Conservation (phyloP, 176 grass and related monocot species). For the Microstegium vimineum region DNA sequence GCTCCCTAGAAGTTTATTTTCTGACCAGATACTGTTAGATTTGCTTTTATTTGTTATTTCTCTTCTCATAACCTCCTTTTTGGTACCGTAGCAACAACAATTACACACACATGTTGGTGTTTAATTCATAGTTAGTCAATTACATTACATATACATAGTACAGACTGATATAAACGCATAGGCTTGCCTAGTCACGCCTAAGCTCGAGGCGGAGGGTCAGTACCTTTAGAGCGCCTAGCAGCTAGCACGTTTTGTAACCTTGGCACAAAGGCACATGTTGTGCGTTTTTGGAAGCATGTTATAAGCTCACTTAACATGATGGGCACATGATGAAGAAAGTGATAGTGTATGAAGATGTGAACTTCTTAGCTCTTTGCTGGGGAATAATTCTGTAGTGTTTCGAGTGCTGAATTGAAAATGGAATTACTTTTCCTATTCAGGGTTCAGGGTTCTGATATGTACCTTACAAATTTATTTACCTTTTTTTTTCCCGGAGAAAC, state of each 20-base stretch:
- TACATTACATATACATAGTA: background rate
- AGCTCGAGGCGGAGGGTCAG: background rate
- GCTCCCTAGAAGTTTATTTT: too few species aligned
- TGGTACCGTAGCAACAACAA: too few species aligned
- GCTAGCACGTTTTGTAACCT: background rate
- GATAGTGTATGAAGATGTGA: background rate
- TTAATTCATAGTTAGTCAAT: background rate
- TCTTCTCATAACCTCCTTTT: too few species aligned
- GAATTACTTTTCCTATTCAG: background rate
- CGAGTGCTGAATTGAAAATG: background rate
- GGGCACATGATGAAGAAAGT: background rate
- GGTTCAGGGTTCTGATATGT: background rate
- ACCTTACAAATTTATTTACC: too few species aligned
- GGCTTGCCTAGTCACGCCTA: background rate
- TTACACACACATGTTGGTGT: too few species aligned
- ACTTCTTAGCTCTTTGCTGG: background rate
- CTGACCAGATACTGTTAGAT: too few species aligned
- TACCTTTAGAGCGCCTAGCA: too few species aligned
- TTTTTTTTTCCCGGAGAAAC: background rate
- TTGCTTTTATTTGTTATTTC: too few species aligned
- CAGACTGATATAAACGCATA: background rate
- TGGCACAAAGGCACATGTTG: background rate
- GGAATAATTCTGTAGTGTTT: background rate
- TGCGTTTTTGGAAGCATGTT: too few species aligned
- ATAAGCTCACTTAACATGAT: background rate